Base-by-base conservation (phyloP, 495 filamentous ascomycete genomes). In the Neurospora sp. region DNA sequence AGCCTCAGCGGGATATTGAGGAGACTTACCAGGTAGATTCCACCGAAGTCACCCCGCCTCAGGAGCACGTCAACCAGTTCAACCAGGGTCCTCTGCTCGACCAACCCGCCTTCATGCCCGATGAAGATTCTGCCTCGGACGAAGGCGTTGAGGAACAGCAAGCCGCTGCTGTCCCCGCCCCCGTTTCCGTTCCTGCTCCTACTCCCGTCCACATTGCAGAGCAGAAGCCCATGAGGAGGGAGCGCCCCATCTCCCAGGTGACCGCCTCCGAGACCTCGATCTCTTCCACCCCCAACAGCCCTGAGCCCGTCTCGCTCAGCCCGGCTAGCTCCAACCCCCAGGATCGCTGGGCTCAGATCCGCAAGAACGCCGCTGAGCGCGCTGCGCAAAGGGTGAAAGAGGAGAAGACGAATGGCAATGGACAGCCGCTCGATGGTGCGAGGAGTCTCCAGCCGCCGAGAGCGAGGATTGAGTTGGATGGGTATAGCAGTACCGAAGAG, bases 401-500 rank as follows among this genome's bases (percentile, higher is more conserved):
- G 76, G 86, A 89, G 70, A 87, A 84, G 78, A 18, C 3, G 22
- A 65, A 65, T 9, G 53, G 27, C 14, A 65, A 65, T 37, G 53
- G 53, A 1, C 53, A 65, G 81, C 82, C 69, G 84, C 85, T 65
- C 85, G 80, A 18, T 65, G 53, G 53, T 16, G 53, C 53, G 3
- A 65, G 22, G 53, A 65, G 12, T 3, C 53, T 65, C 3, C 53
- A 65, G 80, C 86, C 73, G 86, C 84, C 76, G 82, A 83, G 74
- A 86, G 87, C 69, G 88, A 65, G 53, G 53, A 35, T 88, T 3
- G 90, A 85, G 70, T 82, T 79, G 20, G 86, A 94, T 72, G 94
- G 97, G 77, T 93, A 97, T 73, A 96, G 92, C 22, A 97, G 92
- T 79, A 94, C 92, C 22, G 96, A 99, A 87, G 96, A 99, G 85